Conservation (phyloP, 768 basidiomycete genomes). For the Cystoderma amianthinum region DNA sequence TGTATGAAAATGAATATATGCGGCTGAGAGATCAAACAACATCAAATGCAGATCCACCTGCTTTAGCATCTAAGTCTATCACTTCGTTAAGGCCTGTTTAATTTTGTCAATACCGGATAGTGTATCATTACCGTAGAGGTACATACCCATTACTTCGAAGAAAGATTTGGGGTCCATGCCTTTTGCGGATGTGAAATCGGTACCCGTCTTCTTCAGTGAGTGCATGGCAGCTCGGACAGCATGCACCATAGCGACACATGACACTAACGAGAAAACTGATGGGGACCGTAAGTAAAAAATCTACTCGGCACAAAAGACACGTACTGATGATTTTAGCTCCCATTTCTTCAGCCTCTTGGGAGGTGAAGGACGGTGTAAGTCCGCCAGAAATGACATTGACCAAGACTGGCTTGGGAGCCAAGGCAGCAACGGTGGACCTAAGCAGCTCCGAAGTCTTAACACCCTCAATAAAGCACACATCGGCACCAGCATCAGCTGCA, state of each 20-base stretch:
- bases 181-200: slow-evolving; percentile 49
- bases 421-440: slow-evolving; percentile 52
- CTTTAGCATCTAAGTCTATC: not conserved
- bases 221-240: slow-evolving; percentile 72
- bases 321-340: slow-evolving; percentile 79
- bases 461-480: slow-evolving; percentile 80
- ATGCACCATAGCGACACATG: slow-evolving; percentile 71
- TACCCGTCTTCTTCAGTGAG: slow-evolving; percentile 70
- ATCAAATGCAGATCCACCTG: slow-evolving; percentile 1
- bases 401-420: slow-evolving; percentile 70
- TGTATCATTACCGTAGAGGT: not conserved
- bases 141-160: slow-evolving; percentile 68
- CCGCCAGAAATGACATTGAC: slow-evolving; percentile 80
- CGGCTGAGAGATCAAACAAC: not conserved
- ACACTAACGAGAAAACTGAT: slow-evolving; percentile 69
- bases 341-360: slow-evolving; percentile 58
- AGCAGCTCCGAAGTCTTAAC: slow-evolving; percentile 64
- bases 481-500: slow-evolving; percentile 67
- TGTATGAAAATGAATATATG: not conserved
- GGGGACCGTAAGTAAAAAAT: too few species aligned
- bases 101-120: slow-evolving; percentile 14
- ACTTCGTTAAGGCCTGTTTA: not conserved
- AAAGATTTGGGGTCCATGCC: slow-evolving; percentile 77
- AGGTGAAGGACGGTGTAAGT: slow-evolving; percentile 68
- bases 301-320: too few species aligned